Percentiles rank a stretch among this genome's conserved stretches.
Conservation (phyloP, 2,329 filamentous ascomycete genomes). For the Tricladium varicosporioides region DNA sequence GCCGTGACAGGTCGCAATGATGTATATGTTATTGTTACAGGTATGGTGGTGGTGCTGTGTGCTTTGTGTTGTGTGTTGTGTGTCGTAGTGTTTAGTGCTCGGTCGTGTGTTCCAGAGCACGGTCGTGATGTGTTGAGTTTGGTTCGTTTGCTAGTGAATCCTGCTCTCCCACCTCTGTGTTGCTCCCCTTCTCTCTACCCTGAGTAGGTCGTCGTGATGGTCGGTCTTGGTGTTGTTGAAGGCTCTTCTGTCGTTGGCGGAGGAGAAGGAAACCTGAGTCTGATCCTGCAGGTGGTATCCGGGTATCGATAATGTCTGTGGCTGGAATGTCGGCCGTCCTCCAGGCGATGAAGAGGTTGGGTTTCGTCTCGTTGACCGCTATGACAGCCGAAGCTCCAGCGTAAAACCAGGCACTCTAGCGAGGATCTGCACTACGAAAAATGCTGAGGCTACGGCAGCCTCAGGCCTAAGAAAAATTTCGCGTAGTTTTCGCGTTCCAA, state of each 20-base stretch:
- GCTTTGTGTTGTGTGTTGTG: neutral
- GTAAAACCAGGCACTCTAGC: neutral
- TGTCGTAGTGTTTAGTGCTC: neutral
- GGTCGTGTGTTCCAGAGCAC: neutral
- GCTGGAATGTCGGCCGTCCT: slow-evolving; percentile 4
- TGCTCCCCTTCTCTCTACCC: neutral
- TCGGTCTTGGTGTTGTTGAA: neutral
- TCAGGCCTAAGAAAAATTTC: neutral
- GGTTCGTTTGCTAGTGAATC: slow-evolving; percentile 1
- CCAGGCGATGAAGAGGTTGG: slow-evolving; percentile 1
- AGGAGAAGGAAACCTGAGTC: neutral
- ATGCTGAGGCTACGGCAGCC: neutral
- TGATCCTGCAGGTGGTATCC: neutral
- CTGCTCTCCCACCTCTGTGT: slow-evolving; percentile 8
- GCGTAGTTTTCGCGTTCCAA: slow-evolving; percentile 5
- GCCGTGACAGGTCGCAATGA: slow-evolving; percentile 15
- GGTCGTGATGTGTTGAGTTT: slow-evolving; percentile 1
- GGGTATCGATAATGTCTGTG: slow-evolving; percentile 4
- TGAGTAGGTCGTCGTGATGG: neutral
- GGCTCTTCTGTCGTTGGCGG: neutral
- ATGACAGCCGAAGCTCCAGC: neutral
- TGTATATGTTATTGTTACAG: slow-evolving; percentile 8
- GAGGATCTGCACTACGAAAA: too few species aligned
- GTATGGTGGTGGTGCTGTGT: slow-evolving; percentile 4
- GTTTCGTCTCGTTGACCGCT: neutral